These are phyloP conservation scores for Botrytis tulipae DNA, from an alignment of 2,329 filamentous ascomycete species.

Conservation along the genomic window DNA sequence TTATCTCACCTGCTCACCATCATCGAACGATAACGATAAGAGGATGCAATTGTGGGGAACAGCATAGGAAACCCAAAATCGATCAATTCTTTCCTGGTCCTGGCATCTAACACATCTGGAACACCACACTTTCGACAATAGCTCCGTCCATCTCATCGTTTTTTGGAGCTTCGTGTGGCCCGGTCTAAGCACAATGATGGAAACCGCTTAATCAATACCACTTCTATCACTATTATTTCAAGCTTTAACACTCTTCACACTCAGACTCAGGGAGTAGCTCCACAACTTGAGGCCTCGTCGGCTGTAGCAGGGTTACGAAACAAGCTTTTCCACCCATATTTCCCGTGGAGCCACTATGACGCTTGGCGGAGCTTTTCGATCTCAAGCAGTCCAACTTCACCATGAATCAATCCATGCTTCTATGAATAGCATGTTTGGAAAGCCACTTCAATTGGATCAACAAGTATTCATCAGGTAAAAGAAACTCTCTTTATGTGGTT, in stretches of 20 bases:
- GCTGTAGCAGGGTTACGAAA: conserved; percentile 10
- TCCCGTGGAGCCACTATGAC: conserved; percentile 14
- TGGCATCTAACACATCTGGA: neutral
- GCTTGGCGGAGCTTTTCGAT: conserved; percentile 2
- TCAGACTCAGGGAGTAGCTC: neutral
- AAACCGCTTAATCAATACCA: neutral
- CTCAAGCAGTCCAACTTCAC: neutral
- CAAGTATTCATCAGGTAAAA: conserved; percentile 4
- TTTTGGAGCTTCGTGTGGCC: neutral
- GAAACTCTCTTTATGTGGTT: neutral
- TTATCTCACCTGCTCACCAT: neutral
- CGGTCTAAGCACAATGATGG: neutral
- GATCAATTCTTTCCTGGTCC: neutral
- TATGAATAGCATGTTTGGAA: neutral
- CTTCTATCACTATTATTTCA: neutral
- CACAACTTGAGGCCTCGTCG: neutral
- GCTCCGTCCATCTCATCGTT: neutral
- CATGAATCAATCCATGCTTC: conserved; percentile 4
- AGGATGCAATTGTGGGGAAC: conserved; percentile 2
- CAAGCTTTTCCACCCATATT: conserved; percentile 20
- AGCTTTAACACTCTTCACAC: neutral
- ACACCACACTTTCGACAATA: neutral
- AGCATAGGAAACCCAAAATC: neutral
- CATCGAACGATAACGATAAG: neutral
- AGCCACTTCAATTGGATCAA: neutral